These are phyloP conservation scores for Alliaria petiolata DNA, from an alignment of 345 rosid genomes.

Conservation along the genomic window DNA sequence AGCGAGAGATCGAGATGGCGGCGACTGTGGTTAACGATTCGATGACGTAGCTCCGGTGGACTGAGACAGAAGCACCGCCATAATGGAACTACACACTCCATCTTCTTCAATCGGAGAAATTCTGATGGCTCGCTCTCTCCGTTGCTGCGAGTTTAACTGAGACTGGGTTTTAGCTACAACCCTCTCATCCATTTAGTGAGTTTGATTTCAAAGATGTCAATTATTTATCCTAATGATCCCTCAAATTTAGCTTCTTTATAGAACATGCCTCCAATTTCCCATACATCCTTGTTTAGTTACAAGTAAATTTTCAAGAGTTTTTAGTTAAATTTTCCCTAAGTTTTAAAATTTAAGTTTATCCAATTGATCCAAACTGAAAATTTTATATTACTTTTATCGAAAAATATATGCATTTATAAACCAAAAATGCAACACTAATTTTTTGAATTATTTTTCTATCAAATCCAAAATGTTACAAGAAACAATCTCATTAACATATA, in stretches of 20 bases:
- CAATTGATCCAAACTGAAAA: too few species aligned
- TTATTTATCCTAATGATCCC: neutral
- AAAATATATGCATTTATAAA: too few species aligned
- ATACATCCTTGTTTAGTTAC: too few species aligned
- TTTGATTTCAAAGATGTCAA: neutral
- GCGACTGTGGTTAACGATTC: constrained; percentile 1
- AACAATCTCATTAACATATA: neutral
- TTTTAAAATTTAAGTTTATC: too few species aligned
- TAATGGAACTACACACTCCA: constrained; percentile 32
- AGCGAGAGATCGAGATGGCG: neutral
- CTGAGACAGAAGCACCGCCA: constrained; percentile 32
- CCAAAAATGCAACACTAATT: too few species aligned
- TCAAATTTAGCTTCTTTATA: neutral
- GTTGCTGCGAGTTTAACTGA: neutral
- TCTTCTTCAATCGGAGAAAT: constrained; percentile 11
- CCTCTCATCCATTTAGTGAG: neutral
- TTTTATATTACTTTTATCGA: too few species aligned
- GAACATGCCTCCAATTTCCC: neutral
- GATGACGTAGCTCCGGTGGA: constrained; percentile 21
- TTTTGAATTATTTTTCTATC: neutral
- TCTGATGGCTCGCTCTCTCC: neutral
- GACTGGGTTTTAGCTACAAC: constrained; percentile 16
- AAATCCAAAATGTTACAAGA: neutral
- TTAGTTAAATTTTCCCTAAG: fast-evolving
- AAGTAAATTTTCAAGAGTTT: too few species aligned